Conservation (phyloP, 129 eudicot species). For the Erigeron canadensis region DNA sequence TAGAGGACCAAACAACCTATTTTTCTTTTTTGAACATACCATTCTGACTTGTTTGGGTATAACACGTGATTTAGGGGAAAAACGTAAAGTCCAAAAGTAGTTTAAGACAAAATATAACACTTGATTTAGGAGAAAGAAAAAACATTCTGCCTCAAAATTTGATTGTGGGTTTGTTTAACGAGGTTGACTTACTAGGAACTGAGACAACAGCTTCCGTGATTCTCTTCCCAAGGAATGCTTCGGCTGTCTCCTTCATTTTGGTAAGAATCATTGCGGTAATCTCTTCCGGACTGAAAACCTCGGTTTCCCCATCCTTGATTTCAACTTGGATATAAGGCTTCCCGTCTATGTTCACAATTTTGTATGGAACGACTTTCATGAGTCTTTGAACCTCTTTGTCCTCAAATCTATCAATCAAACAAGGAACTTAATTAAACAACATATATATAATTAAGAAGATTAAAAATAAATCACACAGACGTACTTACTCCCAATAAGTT, state of each 20-base stretch:
- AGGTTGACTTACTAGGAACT: conserved; percentile 52
- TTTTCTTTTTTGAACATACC: background rate
- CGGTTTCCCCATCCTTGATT: conserved; percentile 64
- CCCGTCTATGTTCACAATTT: conserved; percentile 75
- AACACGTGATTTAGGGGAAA: too few relatives aligned
- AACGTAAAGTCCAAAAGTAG: conserved; percentile 4
- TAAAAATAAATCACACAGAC: background rate
- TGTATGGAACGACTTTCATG: conserved; percentile 69
- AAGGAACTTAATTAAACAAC: background rate
- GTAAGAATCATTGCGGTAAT: conserved; percentile 82
- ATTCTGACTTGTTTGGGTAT: background rate
- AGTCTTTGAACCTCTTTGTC: conserved; percentile 78
- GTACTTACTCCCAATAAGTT: conserved; percentile 85
- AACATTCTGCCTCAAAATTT: too few relatives aligned
- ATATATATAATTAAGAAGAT: background rate
- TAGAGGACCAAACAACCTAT: too few relatives aligned
- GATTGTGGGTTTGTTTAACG: too few relatives aligned
- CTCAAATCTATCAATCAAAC: conserved; percentile 44
- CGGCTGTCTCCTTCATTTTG: conserved; percentile 91
- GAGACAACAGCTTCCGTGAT: conserved; percentile 89
- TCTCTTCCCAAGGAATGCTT: conserved; percentile 75
- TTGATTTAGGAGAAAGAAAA: too few relatives aligned
- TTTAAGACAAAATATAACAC: background rate
- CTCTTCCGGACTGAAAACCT: conserved; percentile 91
- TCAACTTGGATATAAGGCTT: conserved; percentile 73